Evolutionary conservation across 495 filamentous ascomycete species (phyloP).

Genomic region (Endocarpon pusillum): DNA sequence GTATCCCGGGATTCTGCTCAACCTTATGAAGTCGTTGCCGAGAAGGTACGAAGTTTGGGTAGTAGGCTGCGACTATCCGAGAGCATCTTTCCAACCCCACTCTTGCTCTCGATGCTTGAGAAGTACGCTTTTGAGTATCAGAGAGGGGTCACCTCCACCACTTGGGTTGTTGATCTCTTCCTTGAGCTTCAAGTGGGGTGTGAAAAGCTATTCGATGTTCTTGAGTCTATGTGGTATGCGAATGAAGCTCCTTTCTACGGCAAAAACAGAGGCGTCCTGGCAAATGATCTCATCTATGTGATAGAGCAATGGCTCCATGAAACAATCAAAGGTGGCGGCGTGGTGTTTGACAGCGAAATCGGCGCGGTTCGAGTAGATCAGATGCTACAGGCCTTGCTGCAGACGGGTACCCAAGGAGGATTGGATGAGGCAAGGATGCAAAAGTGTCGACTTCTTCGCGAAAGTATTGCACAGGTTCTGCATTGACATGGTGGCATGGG

Average conservation of each 20-base stretch:
- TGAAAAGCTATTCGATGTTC: slow-evolving; percentile 53
- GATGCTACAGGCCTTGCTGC: slow-evolving; percentile 27
- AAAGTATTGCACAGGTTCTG: slow-evolving; percentile 28
- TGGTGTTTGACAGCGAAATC: slow-evolving; percentile 34
- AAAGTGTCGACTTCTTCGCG: too few relatives aligned
- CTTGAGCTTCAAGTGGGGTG: slow-evolving; percentile 43
- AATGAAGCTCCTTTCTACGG: slow-evolving; percentile 73
- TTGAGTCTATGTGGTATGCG: slow-evolving; percentile 70
- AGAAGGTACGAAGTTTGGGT: slow-evolving; percentile 58
- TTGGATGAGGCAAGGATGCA: slow-evolving; percentile 8
- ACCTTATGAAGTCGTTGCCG: slow-evolving; percentile 65
- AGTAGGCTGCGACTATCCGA: slow-evolving; percentile 61
- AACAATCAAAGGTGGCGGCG: slow-evolving; percentile 34
- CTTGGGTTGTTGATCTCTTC: slow-evolving; percentile 74
- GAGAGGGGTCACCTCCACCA: slow-evolving; percentile 43
- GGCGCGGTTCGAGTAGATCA: slow-evolving; percentile 30
- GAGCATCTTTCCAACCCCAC: slow-evolving; percentile 50
- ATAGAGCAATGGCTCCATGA: slow-evolving; percentile 44
- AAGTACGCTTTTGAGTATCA: slow-evolving; percentile 58
- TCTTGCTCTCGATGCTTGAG: slow-evolving; percentile 54
- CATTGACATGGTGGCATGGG: slow-evolving; percentile 18
- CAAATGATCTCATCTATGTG: slow-evolving; percentile 45
- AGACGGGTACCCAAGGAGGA: slow-evolving; percentile 21
- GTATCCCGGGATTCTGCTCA: slow-evolving; percentile 31
- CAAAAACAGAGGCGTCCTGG: slow-evolving; percentile 38